Percentiles rank a stretch among this genome's conserved stretches.
Conservation (phyloP, 192 early-diverging fungal species). For the Linnemannia schmuckeri region DNA sequence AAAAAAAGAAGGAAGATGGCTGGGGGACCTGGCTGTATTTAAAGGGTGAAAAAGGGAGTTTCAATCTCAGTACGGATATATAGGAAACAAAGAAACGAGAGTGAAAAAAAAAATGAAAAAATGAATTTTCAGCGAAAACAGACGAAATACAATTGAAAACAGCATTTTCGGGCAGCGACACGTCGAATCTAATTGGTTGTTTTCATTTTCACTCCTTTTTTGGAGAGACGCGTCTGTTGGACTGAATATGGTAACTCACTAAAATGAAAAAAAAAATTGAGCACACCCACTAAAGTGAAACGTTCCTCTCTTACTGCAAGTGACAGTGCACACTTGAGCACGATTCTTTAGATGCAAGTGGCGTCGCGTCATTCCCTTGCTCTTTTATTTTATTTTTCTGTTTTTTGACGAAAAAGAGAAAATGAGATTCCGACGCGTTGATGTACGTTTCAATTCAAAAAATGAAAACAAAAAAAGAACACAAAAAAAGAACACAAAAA, state of each 20-base stretch:
- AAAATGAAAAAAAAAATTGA: too few relatives aligned
- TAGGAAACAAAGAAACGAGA: background rate
- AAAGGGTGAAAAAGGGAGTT: slow-evolving; percentile 8
- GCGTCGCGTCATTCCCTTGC: background rate
- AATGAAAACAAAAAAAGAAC: background rate
- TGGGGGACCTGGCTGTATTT: slow-evolving; percentile 9
- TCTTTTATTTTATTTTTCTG: slow-evolving; percentile 12
- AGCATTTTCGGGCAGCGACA: background rate
- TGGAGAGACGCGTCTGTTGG: too few relatives aligned
- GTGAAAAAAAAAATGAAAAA: slow-evolving; percentile 6
- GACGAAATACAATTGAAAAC: background rate
- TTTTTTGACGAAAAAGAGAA: background rate
- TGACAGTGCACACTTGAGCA: background rate
- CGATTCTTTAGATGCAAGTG: slow-evolving; percentile 2
- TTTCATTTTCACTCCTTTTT: background rate
- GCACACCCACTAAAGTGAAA: background rate
- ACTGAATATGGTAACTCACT: too few relatives aligned
- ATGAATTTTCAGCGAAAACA: background rate
- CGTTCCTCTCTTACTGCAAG: background rate
- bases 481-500: background rate
- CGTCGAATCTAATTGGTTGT: background rate
- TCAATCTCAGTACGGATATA: background rate
- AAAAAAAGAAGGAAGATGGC: background rate
- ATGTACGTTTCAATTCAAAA: background rate
- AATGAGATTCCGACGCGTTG: background rate